Evolutionary conservation across 2,329 filamentous ascomycete genomes (phyloP).

Genomic region (Fusarium sp.): DNA sequence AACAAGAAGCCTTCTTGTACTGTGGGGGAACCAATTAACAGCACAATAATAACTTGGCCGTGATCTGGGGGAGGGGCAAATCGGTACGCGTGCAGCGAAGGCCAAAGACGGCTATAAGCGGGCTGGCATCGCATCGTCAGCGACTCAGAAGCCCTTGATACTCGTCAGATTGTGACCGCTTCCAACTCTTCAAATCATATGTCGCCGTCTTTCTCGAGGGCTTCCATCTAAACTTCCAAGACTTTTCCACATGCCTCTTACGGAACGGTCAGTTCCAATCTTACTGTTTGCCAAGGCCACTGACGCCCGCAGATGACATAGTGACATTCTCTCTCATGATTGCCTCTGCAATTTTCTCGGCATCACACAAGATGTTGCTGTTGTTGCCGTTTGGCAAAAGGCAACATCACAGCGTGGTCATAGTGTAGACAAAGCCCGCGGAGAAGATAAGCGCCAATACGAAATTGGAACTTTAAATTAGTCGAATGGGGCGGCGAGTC

Average conservation of each 20-base stretch:
- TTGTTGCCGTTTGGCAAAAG: neutral
- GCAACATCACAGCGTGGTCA: too few species aligned
- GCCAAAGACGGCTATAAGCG: slow-evolving; percentile 37
- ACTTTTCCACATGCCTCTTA: slow-evolving; percentile 38
- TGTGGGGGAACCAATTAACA: slow-evolving; percentile 38
- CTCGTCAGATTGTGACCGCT: slow-evolving; percentile 21
- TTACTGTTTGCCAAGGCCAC: slow-evolving; percentile 31
- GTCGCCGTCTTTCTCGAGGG: neutral
- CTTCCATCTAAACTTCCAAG: slow-evolving; percentile 38
- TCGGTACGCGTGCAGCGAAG: slow-evolving; percentile 1
- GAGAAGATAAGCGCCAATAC: slow-evolving; percentile 6
- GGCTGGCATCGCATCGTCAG: slow-evolving; percentile 18
- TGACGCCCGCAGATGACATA: slow-evolving; percentile 28
- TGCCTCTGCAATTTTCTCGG: too few species aligned
- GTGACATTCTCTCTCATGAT: neutral
- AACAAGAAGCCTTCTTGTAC: slow-evolving; percentile 22
- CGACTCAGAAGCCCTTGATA: slow-evolving; percentile 6
- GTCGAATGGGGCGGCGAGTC: slow-evolving; percentile 1
- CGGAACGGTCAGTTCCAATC: slow-evolving; percentile 22
- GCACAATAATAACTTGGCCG: slow-evolving; percentile 30
- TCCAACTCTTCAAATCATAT: slow-evolving; percentile 30
- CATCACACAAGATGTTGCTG: too few species aligned
- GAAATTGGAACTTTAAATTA: neutral
- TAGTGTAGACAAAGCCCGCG: neutral
- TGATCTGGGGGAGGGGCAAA: slow-evolving; percentile 42